Evolutionary conservation across 192 early-diverging fungal species (phyloP).

Genomic region (Coemansia aciculifera): DNA sequence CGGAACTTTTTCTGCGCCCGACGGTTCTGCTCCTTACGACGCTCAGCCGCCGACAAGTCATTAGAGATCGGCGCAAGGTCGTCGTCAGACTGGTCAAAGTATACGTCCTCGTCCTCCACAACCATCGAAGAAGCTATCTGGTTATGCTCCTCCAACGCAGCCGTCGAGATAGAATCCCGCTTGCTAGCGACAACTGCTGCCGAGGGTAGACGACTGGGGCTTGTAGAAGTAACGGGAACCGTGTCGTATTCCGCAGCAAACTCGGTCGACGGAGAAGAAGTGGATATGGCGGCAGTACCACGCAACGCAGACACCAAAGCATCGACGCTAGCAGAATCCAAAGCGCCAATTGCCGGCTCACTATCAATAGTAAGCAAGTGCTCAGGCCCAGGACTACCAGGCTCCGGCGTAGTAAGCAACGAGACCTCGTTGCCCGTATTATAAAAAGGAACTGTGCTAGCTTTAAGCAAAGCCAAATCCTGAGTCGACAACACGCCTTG

Average conservation of each 20-base stretch:
- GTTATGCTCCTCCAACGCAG: conserved; percentile 19
- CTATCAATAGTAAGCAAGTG: conserved; percentile 8
- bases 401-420: conserved; percentile 28
- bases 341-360: conserved; percentile 4
- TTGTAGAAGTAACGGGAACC: neutral
- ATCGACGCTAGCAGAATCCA: conserved; percentile 45
- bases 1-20: conserved; percentile 58
- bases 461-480: conserved; percentile 41
- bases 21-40: conserved; percentile 55
- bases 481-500: conserved; percentile 45
- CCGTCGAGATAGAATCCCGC: neutral
- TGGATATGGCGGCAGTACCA: conserved; percentile 36
- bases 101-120: neutral
- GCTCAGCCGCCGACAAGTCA: conserved; percentile 44
- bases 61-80: conserved; percentile 18
- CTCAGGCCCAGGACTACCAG: conserved; percentile 23
- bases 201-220: neutral
- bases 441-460: neutral
- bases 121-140: neutral
- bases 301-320: conserved; percentile 38
- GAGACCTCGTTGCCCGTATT: neutral
- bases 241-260: neutral
- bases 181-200: neutral
- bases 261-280: neutral
- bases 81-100: conserved; percentile 20